Base-by-base conservation (phyloP, 768 basidiomycete genomes). In the Podaxis mareebaensis region DNA sequence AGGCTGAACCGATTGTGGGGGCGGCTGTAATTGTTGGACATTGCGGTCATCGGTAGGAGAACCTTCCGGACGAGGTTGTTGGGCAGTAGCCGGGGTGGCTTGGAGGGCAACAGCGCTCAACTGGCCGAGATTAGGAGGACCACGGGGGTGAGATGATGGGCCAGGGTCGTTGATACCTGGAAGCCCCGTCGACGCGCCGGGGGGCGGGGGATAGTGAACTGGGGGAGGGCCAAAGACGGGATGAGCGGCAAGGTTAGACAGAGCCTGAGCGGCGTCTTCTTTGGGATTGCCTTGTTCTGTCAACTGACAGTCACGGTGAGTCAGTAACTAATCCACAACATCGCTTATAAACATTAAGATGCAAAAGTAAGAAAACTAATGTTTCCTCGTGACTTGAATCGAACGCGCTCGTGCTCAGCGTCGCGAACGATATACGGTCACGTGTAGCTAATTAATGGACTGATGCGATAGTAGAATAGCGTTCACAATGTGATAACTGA, bases 111-210 rank as follows among this genome's bases (percentile, higher is more conserved):
- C 82, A 0, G 82, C 81, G 38, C 83, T 82, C 64, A 87, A 75
- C 59, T 87, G 87, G 12, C 84, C 85, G 1, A 88, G 76, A 61
- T 83, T 84, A 4, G 88, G 88, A 3, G 88, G 88, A 0, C 88
- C 88, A 4, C 85, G 83, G 4, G 87, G 88, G 67, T 89, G 89
- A 0, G 87, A 87, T 3, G 88, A 89, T n/a, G 88, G 87, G 7
- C 89, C 88, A 2, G 88, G 86, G 64, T 90, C 88, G 39, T 82
- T 83, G 53, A 88, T 81, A 20, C 81, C 81, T 17, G 85, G 80
- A 33, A 85, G 69, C 1, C 79, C 82, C 24, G 67, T 57, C 5
- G 66, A 66, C 13, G 71, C 69, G 20, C 69, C 70, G 24, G 73
- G 64, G 53, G 71, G 77, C 20, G 73, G 65, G 56, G 70, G 76